phyloP scores from a whole-genome alignment of 2,329 filamentous ascomycete genomes.

The Tricladium varicosporioides region DNA sequence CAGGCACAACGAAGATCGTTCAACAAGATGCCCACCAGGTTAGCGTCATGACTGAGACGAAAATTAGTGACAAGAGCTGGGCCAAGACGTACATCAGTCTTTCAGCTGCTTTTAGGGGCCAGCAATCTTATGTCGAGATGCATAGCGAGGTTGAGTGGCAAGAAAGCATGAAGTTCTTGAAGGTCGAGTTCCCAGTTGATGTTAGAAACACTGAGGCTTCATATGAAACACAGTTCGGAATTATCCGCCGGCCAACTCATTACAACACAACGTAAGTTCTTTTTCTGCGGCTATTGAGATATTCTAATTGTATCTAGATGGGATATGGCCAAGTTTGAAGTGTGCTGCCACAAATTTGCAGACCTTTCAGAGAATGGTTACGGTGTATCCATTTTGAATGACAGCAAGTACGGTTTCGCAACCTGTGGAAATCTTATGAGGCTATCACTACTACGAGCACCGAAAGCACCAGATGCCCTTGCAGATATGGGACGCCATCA shows the following conservation, averaged over 20 bases:
- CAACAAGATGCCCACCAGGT: constrained; percentile 74
- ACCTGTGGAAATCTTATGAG: constrained; percentile 88
- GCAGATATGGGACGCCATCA: constrained; percentile 90
- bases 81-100: constrained; percentile 84
- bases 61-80: constrained; percentile 84
- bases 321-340: constrained; percentile 98
- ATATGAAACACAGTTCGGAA: constrained; percentile 93
- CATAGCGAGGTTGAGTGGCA: constrained; percentile 92
- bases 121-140: constrained; percentile 72
- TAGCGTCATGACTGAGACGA: constrained; percentile 78
- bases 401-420: constrained; percentile 95
- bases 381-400: constrained; percentile 89
- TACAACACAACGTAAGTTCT: constrained; percentile 78
- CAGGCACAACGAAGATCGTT: constrained; percentile 66
- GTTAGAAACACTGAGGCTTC: constrained; percentile 87
- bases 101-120: constrained; percentile 62
- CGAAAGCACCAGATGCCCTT: constrained; percentile 89
- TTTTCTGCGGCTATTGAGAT: background rate
- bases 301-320: constrained; percentile 50
- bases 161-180: constrained; percentile 96
- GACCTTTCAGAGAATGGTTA: constrained; percentile 86
- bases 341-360: constrained; percentile 93
- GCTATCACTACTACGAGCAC: constrained; percentile 77
- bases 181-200: constrained; percentile 96
- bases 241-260: constrained; percentile 86